A percentile compares a stretch with the other conserved stretches of the same genome.
Evolutionary conservation across 176 grass and related monocot species (phyloP).

Genomic region (Bolboschoenus planiculmis): DNA sequence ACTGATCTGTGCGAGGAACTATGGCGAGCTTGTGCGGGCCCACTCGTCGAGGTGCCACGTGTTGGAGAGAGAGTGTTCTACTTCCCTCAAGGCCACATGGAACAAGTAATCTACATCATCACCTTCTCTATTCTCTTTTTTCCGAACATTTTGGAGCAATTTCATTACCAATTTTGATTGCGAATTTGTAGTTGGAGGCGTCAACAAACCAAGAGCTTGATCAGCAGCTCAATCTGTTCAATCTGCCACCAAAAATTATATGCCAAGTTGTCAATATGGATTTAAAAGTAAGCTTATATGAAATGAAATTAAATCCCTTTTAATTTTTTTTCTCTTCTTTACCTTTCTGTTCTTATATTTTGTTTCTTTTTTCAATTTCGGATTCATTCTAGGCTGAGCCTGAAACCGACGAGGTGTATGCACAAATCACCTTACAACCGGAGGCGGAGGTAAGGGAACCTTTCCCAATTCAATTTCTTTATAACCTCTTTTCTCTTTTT

Average conservation of each 20-base stretch:
- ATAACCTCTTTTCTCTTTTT: neutral
- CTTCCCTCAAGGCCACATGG: constrained; percentile 97
- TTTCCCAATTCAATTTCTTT: neutral
- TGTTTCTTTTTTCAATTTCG: neutral
- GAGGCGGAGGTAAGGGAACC: constrained; percentile 51
- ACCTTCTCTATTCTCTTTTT: neutral
- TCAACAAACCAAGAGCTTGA: constrained; percentile 50
- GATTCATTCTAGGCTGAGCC: constrained; percentile 54
- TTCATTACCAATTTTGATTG: constrained; percentile 10
- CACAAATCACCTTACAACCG: constrained; percentile 77
- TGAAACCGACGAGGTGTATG: constrained; percentile 93
- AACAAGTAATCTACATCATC: constrained; percentile 41
- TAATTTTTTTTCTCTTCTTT: neutral
- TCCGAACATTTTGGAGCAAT: neutral
- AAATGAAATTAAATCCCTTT: neutral
- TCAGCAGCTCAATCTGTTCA: constrained; percentile 45
- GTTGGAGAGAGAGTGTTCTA: constrained; percentile 67
- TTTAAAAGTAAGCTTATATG: constrained; percentile 45
- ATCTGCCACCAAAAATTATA: constrained; percentile 82
- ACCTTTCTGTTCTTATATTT: neutral
- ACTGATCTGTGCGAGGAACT: constrained; percentile 53
- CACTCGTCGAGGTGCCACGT: constrained; percentile 79
- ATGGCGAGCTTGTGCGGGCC: constrained; percentile 87
- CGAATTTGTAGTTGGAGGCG: constrained; percentile 45
- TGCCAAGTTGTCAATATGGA: constrained; percentile 84